Base-by-base conservation (phyloP, 345 rosid species). In the Odontarrhena argentea region DNA sequence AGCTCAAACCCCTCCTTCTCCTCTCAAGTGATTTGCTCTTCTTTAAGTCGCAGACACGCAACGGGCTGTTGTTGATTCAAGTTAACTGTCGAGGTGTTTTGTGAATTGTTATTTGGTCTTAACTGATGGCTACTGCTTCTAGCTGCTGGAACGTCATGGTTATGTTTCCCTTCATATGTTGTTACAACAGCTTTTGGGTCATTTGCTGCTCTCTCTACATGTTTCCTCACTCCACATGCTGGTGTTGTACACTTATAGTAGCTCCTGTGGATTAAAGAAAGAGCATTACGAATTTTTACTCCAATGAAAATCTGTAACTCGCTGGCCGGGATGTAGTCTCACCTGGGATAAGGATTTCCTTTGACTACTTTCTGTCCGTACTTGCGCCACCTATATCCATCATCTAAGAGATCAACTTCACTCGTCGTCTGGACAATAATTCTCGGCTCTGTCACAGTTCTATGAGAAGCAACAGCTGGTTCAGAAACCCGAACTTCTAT, bases 331-430 rank as follows among this genome's bases (percentile, higher is more conserved):
- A 68, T 44, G 6, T 1, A 1, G 24, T n/a, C 22, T 60, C 4
- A 89, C 98, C 96, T 87, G 35, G 96, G 98, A 73, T 85, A 80
- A 55, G 87, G 96, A 82, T 92, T 92, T 68, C 96, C 95, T 74
- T 92, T 92, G 61, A 92, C 98, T 55, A 87, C 89, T 79, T 92
- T 92, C 83, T 92, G 98, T 14, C 95, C 98, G 74, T 92, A 89
- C 77, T 92, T 92, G 65, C 91, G 96, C 92, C 98, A 92, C 54
- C 91, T 84, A 71, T 81, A 92, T 60, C 98, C 96, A 55, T 92
- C 98, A 50, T 92, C 98, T 79, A 92, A 71, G 48, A 92, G 92
- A 74, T 92, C 96, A 79, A 92, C 98, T 82, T 92, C 92, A 65
- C 98, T 89, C 42, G 65, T 92, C 6, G 96, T 89, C 78, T 92